These are phyloP conservation scores for Lepidium didymum DNA, from an alignment of 345 rosid species.

Conservation along the genomic window DNA sequence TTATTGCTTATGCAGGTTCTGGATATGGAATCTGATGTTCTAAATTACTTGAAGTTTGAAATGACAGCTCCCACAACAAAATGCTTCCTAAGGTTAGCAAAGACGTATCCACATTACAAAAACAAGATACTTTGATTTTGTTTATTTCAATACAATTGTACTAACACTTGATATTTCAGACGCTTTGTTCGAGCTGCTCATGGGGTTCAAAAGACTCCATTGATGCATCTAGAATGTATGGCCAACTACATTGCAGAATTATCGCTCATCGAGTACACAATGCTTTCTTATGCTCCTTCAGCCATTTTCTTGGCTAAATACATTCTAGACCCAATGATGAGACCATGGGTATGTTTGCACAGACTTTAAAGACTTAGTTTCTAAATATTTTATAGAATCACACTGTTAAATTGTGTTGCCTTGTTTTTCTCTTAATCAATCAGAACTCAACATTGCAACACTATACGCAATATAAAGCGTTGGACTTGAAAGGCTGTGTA, in stretches of 20 bases:
- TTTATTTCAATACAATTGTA: neutral
- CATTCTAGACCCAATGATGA: constrained; percentile 60
- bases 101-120: neutral
- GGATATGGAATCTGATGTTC: constrained; percentile 81
- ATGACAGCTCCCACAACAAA: constrained; percentile 91
- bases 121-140: neutral
- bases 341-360: constrained; percentile 74
- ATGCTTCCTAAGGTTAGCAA: constrained; percentile 70
- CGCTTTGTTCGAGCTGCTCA: constrained; percentile 91
- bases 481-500: constrained; percentile 58
- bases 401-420: neutral
- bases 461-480: constrained; percentile 66
- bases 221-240: constrained; percentile 85
- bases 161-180: constrained; percentile 35
- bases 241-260: constrained; percentile 73
- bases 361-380: neutral
- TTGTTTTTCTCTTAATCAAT: neutral
- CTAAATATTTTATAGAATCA: neutral
- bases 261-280: constrained; percentile 72
- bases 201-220: constrained; percentile 60
- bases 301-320: constrained; percentile 87
- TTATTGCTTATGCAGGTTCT: constrained; percentile 37
- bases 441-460: constrained; percentile 83
- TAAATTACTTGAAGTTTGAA: constrained; percentile 87
- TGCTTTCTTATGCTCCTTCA: constrained; percentile 77